phyloP scores from a whole-genome alignment of 2,329 filamentous ascomycete genomes.

The Diaporthe sp. region DNA sequence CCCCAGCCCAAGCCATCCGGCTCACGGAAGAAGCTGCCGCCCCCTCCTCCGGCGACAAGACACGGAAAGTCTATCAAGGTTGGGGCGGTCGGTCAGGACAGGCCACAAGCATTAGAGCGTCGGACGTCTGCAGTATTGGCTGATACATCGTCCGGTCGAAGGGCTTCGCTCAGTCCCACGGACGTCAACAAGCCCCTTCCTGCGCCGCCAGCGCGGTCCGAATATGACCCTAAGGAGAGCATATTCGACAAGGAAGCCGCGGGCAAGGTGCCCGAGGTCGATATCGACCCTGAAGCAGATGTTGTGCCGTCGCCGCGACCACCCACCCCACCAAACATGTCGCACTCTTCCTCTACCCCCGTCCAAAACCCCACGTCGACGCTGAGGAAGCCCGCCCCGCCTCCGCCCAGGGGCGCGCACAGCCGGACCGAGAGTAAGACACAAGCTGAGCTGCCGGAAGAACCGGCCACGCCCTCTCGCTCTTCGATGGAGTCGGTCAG shows the following conservation, averaged over 20 bases:
- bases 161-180: slow-evolving; percentile 54
- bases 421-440: slow-evolving; percentile 60
- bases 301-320: slow-evolving; percentile 51
- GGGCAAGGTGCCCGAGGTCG: slow-evolving; percentile 64
- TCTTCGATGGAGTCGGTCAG: slow-evolving; percentile 66
- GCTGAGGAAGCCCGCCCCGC: slow-evolving; percentile 60
- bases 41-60: slow-evolving; percentile 79
- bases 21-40: slow-evolving; percentile 74
- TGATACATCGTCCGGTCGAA: slow-evolving; percentile 48
- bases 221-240: slow-evolving; percentile 64
- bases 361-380: slow-evolving; percentile 49
- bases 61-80: slow-evolving; percentile 81
- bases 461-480: slow-evolving; percentile 53
- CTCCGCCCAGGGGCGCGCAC: slow-evolving; percentile 66
- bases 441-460: slow-evolving; percentile 53
- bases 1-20: slow-evolving; percentile 46
- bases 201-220: slow-evolving; percentile 61
- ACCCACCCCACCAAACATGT: slow-evolving; percentile 57
- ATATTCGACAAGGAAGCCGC: slow-evolving; percentile 68
- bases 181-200: slow-evolving; percentile 76
- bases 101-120: slow-evolving; percentile 44
- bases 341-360: slow-evolving; percentile 51
- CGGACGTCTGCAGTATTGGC: slow-evolving; percentile 42
- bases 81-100: slow-evolving; percentile 52
- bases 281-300: slow-evolving; percentile 46